Percentiles rank a stretch among this genome's conserved stretches.
Evolutionary conservation across 306 rosid species (phyloP).

Genomic region (Glycine soja): DNA sequence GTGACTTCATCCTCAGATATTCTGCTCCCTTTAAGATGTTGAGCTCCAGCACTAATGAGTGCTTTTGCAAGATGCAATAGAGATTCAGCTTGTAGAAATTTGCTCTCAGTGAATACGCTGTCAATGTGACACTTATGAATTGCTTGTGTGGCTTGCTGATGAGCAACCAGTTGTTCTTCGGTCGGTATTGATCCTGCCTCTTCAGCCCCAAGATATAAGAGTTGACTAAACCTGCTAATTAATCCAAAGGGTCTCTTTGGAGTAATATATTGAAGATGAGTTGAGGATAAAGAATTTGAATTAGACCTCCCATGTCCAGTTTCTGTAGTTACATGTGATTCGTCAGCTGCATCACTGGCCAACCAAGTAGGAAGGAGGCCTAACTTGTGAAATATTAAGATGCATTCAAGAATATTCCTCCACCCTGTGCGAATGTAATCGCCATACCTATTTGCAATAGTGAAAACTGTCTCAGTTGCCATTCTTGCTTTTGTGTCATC

Average conservation of each 20-base stretch:
- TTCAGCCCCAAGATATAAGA: slow-evolving; percentile 83
- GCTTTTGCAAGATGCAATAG: slow-evolving; percentile 76
- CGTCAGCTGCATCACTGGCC: slow-evolving; percentile 83
- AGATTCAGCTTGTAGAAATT: slow-evolving; percentile 92
- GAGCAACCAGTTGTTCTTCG: slow-evolving; percentile 82
- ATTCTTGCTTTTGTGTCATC: slow-evolving; percentile 83
- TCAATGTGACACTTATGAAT: slow-evolving; percentile 81
- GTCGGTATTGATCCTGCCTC: slow-evolving; percentile 83
- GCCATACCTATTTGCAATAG: slow-evolving; percentile 82
- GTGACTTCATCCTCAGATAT: slow-evolving; percentile 81
- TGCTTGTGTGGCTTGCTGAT: slow-evolving; percentile 72
- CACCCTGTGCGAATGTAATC: slow-evolving; percentile 86
- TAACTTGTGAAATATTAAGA: slow-evolving; percentile 81
- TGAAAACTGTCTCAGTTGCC: slow-evolving; percentile 83
- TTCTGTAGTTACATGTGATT: slow-evolving; percentile 67
- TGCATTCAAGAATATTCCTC: slow-evolving; percentile 90
- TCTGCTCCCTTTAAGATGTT: slow-evolving; percentile 72
- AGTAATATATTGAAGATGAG: slow-evolving; percentile 62
- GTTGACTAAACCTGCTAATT: slow-evolving; percentile 92
- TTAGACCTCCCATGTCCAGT: slow-evolving; percentile 62
- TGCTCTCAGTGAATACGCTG: slow-evolving; percentile 80
- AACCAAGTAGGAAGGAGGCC: slow-evolving; percentile 82
- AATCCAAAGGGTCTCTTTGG: slow-evolving; percentile 81
- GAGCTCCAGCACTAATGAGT: slow-evolving; percentile 74
- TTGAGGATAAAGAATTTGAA: slow-evolving; percentile 61